A percentile compares a stretch with the other conserved stretches of the same genome.
Conservation (phyloP, 2,329 filamentous ascomycete species). For the Botryotinia convoluta region DNA sequence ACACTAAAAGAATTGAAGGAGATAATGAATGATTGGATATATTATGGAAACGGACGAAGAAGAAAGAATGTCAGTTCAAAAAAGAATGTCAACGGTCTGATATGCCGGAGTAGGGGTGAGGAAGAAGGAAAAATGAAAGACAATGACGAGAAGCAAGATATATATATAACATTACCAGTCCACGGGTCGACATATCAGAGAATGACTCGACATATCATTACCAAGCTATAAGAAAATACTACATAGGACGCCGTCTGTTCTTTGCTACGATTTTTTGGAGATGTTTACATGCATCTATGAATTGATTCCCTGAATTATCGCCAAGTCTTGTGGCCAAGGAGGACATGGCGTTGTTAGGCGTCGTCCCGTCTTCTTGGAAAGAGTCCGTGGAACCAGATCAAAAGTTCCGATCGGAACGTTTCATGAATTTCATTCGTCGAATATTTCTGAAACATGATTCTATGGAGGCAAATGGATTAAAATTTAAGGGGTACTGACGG, state of each 20-base stretch:
- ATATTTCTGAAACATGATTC: background rate
- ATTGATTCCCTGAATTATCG: background rate
- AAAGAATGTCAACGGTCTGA: conserved; percentile 9
- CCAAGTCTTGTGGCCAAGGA: background rate
- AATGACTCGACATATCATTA: conserved; percentile 1
- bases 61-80: background rate
- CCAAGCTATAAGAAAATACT: background rate
- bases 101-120: background rate
- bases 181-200: background rate
- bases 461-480: background rate
- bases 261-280: background rate
- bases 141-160: background rate
- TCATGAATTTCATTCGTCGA: background rate
- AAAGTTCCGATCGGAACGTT: background rate
- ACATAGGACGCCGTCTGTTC: background rate
- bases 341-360: conserved; percentile 6
- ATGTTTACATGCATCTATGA: background rate
- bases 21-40: background rate
- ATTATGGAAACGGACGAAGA: background rate
- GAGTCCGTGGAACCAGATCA: background rate
- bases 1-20: background rate
- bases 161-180: background rate
- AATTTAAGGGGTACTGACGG: conserved; percentile 2
- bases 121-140: background rate
- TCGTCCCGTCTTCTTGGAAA: background rate